These are phyloP conservation scores for Smittium culicis DNA, from an alignment of 371 early-diverging fungal species.

Conservation along the genomic window DNA sequence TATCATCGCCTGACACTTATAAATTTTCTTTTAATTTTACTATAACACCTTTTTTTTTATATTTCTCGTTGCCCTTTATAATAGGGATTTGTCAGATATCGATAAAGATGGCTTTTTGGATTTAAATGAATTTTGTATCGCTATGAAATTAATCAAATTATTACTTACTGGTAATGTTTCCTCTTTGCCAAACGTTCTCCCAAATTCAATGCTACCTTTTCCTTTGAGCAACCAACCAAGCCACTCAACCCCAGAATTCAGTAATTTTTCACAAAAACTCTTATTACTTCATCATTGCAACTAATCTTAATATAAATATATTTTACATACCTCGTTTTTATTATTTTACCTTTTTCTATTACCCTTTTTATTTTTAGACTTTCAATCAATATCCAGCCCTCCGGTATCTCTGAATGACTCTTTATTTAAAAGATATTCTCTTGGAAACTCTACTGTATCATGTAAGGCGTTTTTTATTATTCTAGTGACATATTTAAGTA, in stretches of 20 bases:
- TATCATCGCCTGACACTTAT: neutral
- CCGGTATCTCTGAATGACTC: neutral
- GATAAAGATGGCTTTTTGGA: slow-evolving; percentile 79
- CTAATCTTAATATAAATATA: neutral
- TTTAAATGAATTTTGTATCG: slow-evolving; percentile 76
- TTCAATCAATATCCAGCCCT: no score
- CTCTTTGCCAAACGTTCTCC: slow-evolving; percentile 38
- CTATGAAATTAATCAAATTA: slow-evolving; percentile 61
- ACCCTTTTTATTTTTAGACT: no score
- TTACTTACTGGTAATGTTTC: slow-evolving; percentile 36
- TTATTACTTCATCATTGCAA: neutral
- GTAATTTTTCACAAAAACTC: no score
- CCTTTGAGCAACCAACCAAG: neutral
- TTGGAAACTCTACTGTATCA: neutral
- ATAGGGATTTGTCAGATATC: slow-evolving; percentile 64
- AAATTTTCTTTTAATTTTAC: neutral
- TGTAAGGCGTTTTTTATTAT: neutral
- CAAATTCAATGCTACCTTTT: slow-evolving; percentile 36
- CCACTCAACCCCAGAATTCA: no score
- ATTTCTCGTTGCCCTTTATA: neutral
- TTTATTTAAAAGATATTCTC: neutral
- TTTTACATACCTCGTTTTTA: neutral
- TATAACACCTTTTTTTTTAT: neutral
- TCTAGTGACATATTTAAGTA: no score
- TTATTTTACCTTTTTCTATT: neutral